These are phyloP conservation scores for Casuarina cunninghamiana DNA, from an alignment of 306 rosid species.

Conservation along the genomic window DNA sequence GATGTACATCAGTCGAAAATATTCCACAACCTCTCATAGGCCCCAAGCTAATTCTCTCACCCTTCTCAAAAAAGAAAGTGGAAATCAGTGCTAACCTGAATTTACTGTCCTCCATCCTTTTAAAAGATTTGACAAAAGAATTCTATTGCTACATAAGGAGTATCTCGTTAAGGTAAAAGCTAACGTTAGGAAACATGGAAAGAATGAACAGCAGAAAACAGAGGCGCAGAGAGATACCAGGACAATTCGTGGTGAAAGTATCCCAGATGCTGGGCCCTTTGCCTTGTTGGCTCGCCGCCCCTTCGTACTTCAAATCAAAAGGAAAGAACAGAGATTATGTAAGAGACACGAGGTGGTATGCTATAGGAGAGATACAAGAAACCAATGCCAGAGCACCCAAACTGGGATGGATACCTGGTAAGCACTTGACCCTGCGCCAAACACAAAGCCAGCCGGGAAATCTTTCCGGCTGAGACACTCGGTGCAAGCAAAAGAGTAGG, in stretches of 20 bases:
- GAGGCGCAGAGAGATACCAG: neutral
- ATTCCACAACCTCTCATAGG: too few relatives aligned
- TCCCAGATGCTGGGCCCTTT: slow-evolving; percentile 31
- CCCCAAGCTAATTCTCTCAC: neutral
- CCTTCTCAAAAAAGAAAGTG: neutral
- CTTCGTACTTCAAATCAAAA: slow-evolving; percentile 19
- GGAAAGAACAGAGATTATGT: neutral
- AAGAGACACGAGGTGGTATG: neutral
- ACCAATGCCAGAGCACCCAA: neutral
- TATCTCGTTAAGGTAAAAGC: too few relatives aligned
- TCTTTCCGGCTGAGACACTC: slow-evolving; percentile 4
- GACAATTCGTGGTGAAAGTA: slow-evolving; percentile 10
- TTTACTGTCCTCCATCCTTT: neutral
- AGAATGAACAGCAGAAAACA: neutral
- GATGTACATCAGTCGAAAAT: too few relatives aligned
- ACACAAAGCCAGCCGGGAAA: slow-evolving; percentile 38
- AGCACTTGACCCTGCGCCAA: slow-evolving; percentile 42
- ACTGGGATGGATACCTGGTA: slow-evolving; percentile 40
- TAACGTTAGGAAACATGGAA: neutral
- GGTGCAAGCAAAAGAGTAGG: neutral
- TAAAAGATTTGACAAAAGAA: neutral
- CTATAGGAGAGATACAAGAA: too few relatives aligned
- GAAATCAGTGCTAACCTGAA: neutral
- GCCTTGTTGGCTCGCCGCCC: slow-evolving; percentile 23
- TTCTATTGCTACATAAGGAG: too few relatives aligned